Percentiles rank a stretch among this genome's conserved stretches.
These are phyloP conservation scores for Cryphonectria japonica DNA, from an alignment of 2,329 filamentous ascomycete genomes.

Conservation along the genomic window DNA sequence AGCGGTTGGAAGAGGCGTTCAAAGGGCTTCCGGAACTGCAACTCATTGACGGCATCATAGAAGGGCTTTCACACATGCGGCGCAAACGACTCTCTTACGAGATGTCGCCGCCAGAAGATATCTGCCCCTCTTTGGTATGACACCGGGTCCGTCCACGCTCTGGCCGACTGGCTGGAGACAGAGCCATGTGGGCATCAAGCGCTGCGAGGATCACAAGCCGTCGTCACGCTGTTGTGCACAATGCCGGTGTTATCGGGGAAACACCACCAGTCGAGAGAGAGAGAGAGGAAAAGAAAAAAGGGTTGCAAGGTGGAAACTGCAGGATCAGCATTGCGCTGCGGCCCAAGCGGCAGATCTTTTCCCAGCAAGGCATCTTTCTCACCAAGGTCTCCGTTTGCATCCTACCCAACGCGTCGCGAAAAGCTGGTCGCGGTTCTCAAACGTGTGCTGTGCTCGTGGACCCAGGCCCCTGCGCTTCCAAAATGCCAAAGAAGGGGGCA, in stretches of 20 bases:
- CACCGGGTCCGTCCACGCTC: too few relatives aligned
- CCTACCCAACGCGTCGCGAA: neutral
- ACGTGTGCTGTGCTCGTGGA: neutral
- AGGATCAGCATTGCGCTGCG: slow-evolving; percentile 2
- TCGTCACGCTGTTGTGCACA: neutral
- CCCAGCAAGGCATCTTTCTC: neutral
- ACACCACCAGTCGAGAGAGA: too few relatives aligned
- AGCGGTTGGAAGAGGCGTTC: neutral
- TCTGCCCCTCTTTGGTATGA: neutral
- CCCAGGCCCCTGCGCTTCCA: neutral
- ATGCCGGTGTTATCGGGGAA: neutral
- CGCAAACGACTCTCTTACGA: neutral
- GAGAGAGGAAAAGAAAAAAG: neutral
- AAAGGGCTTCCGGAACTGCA: neutral
- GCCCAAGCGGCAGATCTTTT: slow-evolving; percentile 12
- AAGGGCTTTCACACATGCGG: neutral
- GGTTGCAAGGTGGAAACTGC: neutral
- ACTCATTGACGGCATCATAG: slow-evolving; percentile 1
- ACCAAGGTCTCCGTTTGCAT: neutral
- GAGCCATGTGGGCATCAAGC: neutral
- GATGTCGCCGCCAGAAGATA: neutral
- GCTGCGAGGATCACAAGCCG: neutral
- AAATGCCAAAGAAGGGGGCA: neutral
- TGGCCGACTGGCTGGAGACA: neutral
- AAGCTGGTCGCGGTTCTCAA: neutral